Percentiles rank a stretch among this genome's conserved stretches.
Conservation (phyloP, 2,329 filamentous ascomycete genomes). For the Trichoderma cornu-damae region DNA sequence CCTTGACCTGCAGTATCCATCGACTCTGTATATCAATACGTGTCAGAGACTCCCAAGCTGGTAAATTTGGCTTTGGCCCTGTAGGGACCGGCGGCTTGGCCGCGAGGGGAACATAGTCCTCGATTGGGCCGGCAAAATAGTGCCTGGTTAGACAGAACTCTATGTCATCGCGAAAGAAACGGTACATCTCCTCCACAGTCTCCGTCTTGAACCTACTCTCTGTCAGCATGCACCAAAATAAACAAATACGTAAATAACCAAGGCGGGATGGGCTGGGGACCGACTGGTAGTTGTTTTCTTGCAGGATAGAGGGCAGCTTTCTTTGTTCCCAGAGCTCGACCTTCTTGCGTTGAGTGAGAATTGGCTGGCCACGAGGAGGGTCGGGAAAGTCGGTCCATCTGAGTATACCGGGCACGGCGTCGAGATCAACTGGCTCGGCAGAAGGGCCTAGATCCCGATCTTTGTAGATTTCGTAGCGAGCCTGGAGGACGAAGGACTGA, state of each 20-base stretch:
- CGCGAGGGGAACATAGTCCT: slow-evolving; percentile 33
- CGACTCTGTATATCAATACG: slow-evolving; percentile 45
- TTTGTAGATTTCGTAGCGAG: slow-evolving; percentile 49
- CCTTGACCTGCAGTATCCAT: slow-evolving; percentile 53
- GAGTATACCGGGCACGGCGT: slow-evolving; percentile 44
- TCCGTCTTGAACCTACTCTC: slow-evolving; percentile 48
- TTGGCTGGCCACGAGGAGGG: slow-evolving; percentile 43
- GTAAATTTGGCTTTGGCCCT: slow-evolving; percentile 32
- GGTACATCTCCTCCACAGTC: slow-evolving; percentile 48
- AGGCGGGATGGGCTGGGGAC: slow-evolving; percentile 22
- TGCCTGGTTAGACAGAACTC: slow-evolving; percentile 50
- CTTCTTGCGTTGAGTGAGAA: slow-evolving; percentile 49
- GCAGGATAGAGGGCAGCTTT: slow-evolving; percentile 44
- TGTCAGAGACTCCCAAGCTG: slow-evolving; percentile 43
- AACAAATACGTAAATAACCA: too few relatives aligned
- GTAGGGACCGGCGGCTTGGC: slow-evolving; percentile 17
- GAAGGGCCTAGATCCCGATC: slow-evolving; percentile 43
- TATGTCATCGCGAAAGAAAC: slow-evolving; percentile 49
- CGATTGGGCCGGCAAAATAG: slow-evolving; percentile 37
- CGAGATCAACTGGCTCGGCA: slow-evolving; percentile 35
- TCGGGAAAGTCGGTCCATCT: slow-evolving; percentile 59
- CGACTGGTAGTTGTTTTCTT: slow-evolving; percentile 50
- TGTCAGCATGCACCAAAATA: neutral
- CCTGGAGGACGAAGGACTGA: slow-evolving; percentile 53
- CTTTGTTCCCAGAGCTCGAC: slow-evolving; percentile 52